These are phyloP conservation scores for Nannochloris sp. DNA, from an alignment of 139 green algal species.

Conservation along the genomic window DNA sequence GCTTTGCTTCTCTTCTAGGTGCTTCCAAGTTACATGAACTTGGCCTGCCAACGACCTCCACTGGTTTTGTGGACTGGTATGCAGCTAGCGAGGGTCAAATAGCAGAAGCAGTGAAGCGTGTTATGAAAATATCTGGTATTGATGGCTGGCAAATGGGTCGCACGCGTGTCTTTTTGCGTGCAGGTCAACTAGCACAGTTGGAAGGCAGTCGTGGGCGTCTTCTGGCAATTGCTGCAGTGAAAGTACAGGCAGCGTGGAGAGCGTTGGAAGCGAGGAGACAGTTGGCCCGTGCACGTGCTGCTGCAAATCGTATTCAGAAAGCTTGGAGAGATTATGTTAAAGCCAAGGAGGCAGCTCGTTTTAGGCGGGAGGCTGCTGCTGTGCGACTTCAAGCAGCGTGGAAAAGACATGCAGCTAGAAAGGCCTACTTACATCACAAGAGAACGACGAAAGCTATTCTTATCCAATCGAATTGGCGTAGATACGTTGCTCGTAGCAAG, in stretches of 20 bases:
- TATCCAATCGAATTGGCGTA: conserved; percentile 41
- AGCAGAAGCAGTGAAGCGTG: conserved; percentile 10
- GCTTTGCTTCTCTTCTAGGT: conserved; percentile 32
- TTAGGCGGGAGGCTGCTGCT: conserved; percentile 33
- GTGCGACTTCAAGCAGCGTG: conserved; percentile 34
- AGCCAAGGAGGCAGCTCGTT: neutral
- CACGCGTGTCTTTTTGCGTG: conserved; percentile 69
- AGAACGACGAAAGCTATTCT: conserved; percentile 16
- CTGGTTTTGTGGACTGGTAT: conserved; percentile 24
- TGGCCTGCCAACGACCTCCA: neutral
- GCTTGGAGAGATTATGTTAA: conserved; percentile 29
- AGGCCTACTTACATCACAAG: conserved; percentile 12
- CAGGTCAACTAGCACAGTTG: conserved; percentile 46
- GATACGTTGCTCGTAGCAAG: conserved; percentile 13
- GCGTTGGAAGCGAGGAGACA: conserved; percentile 10
- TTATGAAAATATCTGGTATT: conserved; percentile 28
- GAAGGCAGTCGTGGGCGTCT: conserved; percentile 35
- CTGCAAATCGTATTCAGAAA: conserved; percentile 39
- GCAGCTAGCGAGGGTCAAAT: conserved; percentile 5
- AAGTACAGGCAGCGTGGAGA: conserved; percentile 36
- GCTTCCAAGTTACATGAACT: neutral
- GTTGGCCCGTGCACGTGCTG: conserved; percentile 1
- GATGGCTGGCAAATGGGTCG: conserved; percentile 64
- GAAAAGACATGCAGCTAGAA: conserved; percentile 18
- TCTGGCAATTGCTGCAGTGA: conserved; percentile 24